Conservation (phyloP, 257 asterid species). For the Coffea canephora region DNA sequence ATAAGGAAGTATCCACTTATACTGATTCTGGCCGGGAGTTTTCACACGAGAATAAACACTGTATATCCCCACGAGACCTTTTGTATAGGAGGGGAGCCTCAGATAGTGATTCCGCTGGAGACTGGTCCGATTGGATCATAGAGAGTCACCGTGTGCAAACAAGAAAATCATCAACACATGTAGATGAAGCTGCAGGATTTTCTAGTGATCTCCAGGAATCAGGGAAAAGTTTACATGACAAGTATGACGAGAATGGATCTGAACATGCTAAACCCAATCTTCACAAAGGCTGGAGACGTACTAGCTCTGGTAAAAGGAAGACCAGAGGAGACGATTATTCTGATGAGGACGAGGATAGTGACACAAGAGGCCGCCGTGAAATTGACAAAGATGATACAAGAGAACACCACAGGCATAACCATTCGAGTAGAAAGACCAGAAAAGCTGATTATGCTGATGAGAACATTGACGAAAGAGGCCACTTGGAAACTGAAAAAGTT, state of each 20-base stretch:
- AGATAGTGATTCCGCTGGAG: slow-evolving; percentile 25
- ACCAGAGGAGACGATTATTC: slow-evolving; percentile 10
- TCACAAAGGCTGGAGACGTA: background rate
- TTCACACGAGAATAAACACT: slow-evolving; percentile 16
- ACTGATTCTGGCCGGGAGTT: slow-evolving; percentile 28
- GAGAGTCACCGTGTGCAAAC: slow-evolving; percentile 10
- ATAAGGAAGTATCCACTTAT: slow-evolving; percentile 10
- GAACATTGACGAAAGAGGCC: slow-evolving; percentile 38
- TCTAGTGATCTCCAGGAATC: slow-evolving; percentile 18
- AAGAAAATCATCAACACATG: slow-evolving; percentile 21
- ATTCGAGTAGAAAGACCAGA: slow-evolving; percentile 4
- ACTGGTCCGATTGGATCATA: slow-evolving; percentile 31
- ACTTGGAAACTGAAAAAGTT: slow-evolving; percentile 50
- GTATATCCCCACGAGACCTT: slow-evolving; percentile 36
- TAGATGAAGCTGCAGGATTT: slow-evolving; percentile 19
- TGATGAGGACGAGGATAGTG: slow-evolving; percentile 26
- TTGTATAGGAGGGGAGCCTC: slow-evolving; percentile 27
- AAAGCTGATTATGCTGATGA: slow-evolving; percentile 13
- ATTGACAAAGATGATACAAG: slow-evolving; percentile 28
- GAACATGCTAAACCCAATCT: slow-evolving; percentile 28
- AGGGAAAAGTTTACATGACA: background rate
- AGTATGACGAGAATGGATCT: slow-evolving; percentile 17
- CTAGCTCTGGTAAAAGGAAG: slow-evolving; percentile 23
- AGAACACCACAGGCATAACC: background rate
- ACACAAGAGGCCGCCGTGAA: slow-evolving; percentile 63